Conservation (phyloP, 2,329 filamentous ascomycete genomes). For the Colletotrichum sp. region DNA sequence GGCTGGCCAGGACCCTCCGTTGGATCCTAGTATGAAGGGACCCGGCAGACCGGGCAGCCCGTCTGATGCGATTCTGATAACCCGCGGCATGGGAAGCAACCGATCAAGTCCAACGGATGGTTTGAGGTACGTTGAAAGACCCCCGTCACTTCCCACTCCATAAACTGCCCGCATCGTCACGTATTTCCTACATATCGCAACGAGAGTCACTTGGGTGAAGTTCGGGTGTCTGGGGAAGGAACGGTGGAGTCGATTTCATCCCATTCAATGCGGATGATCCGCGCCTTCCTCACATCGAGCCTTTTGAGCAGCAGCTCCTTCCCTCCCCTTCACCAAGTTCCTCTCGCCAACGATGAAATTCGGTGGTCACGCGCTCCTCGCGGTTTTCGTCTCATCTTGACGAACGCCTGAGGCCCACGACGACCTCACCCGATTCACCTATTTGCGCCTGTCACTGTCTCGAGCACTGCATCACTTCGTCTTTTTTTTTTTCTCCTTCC, state of each 20-base stretch:
- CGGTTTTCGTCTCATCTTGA: background rate
- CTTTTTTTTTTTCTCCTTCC: background rate
- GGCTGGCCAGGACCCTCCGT: background rate
- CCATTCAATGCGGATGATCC: background rate
- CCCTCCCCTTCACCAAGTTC: background rate
- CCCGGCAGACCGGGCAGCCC: constrained; percentile 23
- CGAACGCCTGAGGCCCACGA: background rate
- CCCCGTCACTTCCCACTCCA: background rate
- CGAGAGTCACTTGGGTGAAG: background rate
- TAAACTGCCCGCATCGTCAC: background rate
- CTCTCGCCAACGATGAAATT: background rate
- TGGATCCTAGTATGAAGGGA: constrained; percentile 17
- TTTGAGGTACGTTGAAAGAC: constrained; percentile 15
- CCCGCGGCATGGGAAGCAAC: constrained; percentile 20
- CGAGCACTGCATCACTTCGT: background rate
- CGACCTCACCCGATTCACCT: background rate
- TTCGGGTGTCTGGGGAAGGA: background rate
- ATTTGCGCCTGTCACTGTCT: background rate
- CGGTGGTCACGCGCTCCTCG: background rate
- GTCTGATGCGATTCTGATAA: constrained; percentile 30
- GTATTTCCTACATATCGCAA: too few species aligned
- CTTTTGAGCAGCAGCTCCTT: background rate
- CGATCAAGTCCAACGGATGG: constrained; percentile 22
- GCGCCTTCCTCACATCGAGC: background rate
- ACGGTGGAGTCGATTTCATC: background rate